Evolutionary conservation across 1,284 basidiomycete species (phyloP).

Genomic region (Ceratobasidium sp.): DNA sequence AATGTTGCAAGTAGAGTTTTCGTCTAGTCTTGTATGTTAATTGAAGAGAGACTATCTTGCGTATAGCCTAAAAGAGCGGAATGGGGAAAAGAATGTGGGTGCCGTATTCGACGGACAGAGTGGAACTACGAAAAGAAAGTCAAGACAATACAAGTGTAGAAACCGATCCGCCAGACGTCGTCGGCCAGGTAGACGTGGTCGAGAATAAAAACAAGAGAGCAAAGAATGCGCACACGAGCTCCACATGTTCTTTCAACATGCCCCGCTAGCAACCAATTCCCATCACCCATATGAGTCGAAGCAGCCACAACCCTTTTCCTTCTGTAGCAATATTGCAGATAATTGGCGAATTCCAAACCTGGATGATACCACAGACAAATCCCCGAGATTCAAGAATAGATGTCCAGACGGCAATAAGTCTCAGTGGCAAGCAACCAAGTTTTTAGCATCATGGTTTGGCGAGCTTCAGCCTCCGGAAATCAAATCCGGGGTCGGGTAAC

Average conservation of each 20-base stretch:
- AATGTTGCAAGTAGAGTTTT: background rate
- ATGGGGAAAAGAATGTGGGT: conserved; percentile 25
- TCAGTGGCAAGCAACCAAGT: too few species aligned
- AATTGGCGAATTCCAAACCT: conserved; percentile 3
- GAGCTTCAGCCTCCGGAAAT: too few species aligned
- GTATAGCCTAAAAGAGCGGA: conserved; percentile 33
- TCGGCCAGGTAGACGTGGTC: background rate
- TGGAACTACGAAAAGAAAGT: background rate
- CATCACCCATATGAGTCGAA: conserved; percentile 31
- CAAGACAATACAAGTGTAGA: too few species aligned
- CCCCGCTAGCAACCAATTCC: conserved; percentile 17
- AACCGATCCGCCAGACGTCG: background rate
- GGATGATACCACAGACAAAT: too few species aligned
- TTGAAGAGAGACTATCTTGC: too few species aligned
- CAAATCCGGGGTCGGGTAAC: too few species aligned
- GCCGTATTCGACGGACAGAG: background rate
- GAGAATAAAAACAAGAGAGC: background rate
- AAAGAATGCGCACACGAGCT: conserved; percentile 2
- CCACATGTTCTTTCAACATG: background rate
- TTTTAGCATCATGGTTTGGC: too few species aligned
- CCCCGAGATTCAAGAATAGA: too few species aligned
- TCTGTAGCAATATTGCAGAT: background rate
- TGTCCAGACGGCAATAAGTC: too few species aligned
- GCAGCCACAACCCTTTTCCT: conserved; percentile 26
- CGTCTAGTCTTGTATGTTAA: too few species aligned